phyloP scores from a whole-genome alignment of 768 basidiomycete genomes.

The Dictyophora rubrovolvata region DNA sequence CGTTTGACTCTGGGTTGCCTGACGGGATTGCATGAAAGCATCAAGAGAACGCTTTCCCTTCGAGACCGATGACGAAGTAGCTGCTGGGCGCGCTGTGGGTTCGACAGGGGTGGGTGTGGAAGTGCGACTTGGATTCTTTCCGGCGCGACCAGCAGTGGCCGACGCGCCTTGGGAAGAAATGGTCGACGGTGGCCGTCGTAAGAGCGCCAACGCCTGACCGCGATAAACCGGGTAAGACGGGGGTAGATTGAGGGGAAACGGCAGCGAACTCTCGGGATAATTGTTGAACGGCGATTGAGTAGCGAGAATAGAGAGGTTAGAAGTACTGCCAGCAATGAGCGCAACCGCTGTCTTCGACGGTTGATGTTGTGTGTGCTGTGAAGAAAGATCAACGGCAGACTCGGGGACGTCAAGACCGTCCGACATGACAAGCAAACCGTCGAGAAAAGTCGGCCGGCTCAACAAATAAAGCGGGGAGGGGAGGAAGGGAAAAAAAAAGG shows the following conservation, averaged over 20 bases:
- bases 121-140: background rate
- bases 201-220: background rate
- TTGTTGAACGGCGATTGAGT: slow-evolving; percentile 4
- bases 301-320: background rate
- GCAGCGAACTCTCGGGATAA: slow-evolving; percentile 6
- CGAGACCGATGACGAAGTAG: background rate
- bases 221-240: slow-evolving; percentile 5
- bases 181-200: slow-evolving; percentile 1
- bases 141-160: background rate
- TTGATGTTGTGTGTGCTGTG: background rate
- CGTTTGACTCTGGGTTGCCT: background rate
- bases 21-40: slow-evolving; percentile 8
- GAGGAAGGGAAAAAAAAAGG: background rate
- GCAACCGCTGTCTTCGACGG: background rate
- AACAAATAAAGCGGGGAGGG: background rate
- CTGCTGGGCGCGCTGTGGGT: background rate
- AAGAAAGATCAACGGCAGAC: background rate
- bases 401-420: background rate
- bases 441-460: background rate
- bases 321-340: background rate
- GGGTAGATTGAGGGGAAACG: slow-evolving; percentile 8
- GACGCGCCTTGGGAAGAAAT: slow-evolving; percentile 2
- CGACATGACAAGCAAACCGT: slow-evolving; percentile 1
- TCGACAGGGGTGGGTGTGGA: background rate
- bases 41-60: slow-evolving; percentile 5